Base-by-base conservation (phyloP, 2,329 filamentous ascomycete genomes). In the Claviceps spartinae region DNA sequence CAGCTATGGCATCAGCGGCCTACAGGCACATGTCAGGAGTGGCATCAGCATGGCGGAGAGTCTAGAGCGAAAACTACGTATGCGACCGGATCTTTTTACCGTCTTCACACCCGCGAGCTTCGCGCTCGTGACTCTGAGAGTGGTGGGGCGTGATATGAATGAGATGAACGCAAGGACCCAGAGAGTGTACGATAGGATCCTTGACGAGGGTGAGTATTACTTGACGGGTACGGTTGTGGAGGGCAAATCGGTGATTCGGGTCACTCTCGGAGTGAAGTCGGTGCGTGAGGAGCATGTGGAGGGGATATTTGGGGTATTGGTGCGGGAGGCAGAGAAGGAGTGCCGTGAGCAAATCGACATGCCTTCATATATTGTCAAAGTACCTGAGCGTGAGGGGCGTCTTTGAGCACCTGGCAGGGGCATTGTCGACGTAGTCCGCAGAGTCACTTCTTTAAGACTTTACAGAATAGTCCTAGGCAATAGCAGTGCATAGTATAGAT, bases 181-280 rank as follows among this genome's bases (percentile, higher is more conserved):
- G 66, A 74, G 76, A 52, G 78, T 95, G 13, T 91, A 87, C 60
- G 85, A 93, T 61, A 66, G 72, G 24, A 77, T 95, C 30, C 91
- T 94, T 60, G 72, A 73, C 3, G 72, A 77, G 7, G 88, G 88
- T 1, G 81, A 88, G 65, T 85, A 95, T 52, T 96, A 88, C 67
- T 70, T 96, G 24, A 96, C 89, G 0, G 84, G 82, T 43, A 85
- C 83, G 1, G 78, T 88, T 4, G 75, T 95, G 13, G 80, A 79
- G 8, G 85, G 81, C 1, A 73, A 81, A 20, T 88, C 88, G 65
- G 83, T 85, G 1, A 94, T 97, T 55, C 76, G 91, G 0, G 80
- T 96, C 40, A 84, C 91, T 22, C 88, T 86, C 52, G 83, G 79
- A 0, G 65, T 63, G n/a, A 86, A 85, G 59, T 71, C 78, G 24